phyloP scores from a whole-genome alignment of 208 protist species.

The Kentomonas sorsogonicus region DNA sequence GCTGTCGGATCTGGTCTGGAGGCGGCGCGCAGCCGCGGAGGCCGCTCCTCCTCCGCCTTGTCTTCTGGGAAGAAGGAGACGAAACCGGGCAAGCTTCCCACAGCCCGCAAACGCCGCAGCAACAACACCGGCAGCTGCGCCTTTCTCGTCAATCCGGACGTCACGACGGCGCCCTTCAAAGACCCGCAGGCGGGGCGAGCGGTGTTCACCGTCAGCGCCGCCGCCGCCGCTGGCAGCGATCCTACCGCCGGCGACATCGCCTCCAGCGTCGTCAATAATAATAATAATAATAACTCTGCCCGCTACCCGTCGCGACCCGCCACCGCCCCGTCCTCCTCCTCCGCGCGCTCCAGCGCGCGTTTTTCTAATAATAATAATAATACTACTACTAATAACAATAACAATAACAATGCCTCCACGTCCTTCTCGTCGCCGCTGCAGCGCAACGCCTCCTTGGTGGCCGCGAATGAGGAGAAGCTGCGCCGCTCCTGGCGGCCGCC shows the following conservation, averaged over 20 bases:
- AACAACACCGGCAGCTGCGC: constrained; percentile 11
- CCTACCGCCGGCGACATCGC: too few relatives aligned
- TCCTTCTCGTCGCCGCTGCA: too few relatives aligned
- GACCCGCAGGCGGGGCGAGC: constrained; percentile 1
- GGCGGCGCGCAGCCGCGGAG: neutral
- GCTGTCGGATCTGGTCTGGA: neutral
- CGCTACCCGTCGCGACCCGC: too few relatives aligned
- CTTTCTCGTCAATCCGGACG: constrained; percentile 11
- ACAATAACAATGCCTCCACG: too few relatives aligned
- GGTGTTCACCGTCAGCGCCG: neutral
- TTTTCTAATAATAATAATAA: too few relatives aligned
- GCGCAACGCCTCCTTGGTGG: neutral
- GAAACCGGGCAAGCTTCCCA: neutral
- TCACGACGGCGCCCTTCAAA: constrained; percentile 9
- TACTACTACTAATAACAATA: too few relatives aligned
- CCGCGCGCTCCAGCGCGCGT: too few relatives aligned
- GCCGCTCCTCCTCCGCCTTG: neutral
- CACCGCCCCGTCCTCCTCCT: too few relatives aligned
- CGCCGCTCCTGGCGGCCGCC: constrained; percentile 8
- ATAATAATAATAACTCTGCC: too few relatives aligned
- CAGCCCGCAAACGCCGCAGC: neutral
- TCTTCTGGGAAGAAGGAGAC: neutral
- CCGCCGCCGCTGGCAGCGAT: neutral
- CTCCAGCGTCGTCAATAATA: too few relatives aligned
- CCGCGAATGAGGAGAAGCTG: neutral